Conservation (phyloP, 1,284 basidiomycete genomes). For the Lentinula novae-zelandiae region DNA sequence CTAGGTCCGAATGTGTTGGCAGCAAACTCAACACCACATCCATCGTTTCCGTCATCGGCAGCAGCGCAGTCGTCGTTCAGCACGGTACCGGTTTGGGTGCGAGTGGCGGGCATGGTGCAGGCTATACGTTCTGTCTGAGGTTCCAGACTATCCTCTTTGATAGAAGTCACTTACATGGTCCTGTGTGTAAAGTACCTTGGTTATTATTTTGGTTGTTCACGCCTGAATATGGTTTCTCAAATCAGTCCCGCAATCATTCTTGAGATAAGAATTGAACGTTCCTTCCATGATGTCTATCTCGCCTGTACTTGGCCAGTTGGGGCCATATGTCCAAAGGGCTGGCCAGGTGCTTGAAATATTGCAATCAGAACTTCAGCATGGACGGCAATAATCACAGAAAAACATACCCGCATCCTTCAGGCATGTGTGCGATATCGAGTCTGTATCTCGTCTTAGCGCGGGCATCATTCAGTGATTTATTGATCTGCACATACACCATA, state of each 20-base stretch:
- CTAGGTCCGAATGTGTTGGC: conserved; percentile 49
- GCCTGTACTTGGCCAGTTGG: not conserved
- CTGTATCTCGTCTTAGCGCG: conserved; percentile 6
- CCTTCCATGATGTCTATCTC: conserved; percentile 49
- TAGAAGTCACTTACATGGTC: conserved; percentile 29
- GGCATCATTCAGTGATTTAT: not conserved
- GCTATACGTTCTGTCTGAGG: not conserved
- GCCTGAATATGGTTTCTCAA: conserved; percentile 34
- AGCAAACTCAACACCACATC: conserved; percentile 56
- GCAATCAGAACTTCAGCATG: conserved; percentile 16
- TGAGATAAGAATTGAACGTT: not conserved
- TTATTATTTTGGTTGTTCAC: conserved; percentile 57
- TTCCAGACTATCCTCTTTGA: not conserved
- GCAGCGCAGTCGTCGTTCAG: conserved; percentile 50
- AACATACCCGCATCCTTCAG: conserved; percentile 22
- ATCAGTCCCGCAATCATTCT: not conserved
- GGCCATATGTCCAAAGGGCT: not conserved
- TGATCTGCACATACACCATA: conserved; percentile 32
- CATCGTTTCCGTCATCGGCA: conserved; percentile 49
- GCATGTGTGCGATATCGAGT: conserved; percentile 24
- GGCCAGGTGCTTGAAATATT: conserved; percentile 44
- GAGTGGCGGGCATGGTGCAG: conserved; percentile 55
- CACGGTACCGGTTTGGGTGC: conserved; percentile 45
- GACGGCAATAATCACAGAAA: not conserved
- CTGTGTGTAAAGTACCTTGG: conserved; percentile 61